Evolutionary conservation across 345 rosid genomes (phyloP).

Genomic region (Microthlaspi erraticum): DNA sequence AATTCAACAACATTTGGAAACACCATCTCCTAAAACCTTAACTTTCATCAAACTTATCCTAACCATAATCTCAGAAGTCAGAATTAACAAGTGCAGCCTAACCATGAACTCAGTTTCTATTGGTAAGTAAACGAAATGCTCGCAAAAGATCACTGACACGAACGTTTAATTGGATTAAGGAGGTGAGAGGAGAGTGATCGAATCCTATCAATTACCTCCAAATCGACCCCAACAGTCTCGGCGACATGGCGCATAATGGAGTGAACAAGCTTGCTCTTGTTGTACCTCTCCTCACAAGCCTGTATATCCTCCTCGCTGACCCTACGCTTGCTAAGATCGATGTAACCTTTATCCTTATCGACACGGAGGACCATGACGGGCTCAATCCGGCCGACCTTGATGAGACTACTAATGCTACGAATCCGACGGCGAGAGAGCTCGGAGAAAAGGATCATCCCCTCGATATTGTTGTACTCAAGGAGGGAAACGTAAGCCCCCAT

Average conservation of each 20-base stretch:
- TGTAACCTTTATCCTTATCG: conserved; percentile 94
- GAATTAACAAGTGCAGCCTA: background rate
- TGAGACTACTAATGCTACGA: conserved; percentile 91
- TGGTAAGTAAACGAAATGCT: too few species aligned
- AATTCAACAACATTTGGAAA: too few species aligned
- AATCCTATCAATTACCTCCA: conserved; percentile 62
- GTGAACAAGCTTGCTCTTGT: conserved; percentile 99
- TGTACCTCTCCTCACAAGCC: conserved; percentile 94
- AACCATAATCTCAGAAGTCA: background rate
- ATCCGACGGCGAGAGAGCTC: conserved; percentile 98
- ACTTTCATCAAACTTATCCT: background rate
- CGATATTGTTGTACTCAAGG: conserved; percentile 95
- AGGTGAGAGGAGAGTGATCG: background rate
- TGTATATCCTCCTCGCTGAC: conserved; percentile 95
- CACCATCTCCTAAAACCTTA: background rate
- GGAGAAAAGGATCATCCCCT: conserved; percentile 91
- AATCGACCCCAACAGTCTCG: conserved; percentile 82
- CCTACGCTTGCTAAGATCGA: conserved; percentile 93
- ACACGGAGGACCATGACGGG: conserved; percentile 99
- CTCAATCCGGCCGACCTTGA: conserved; percentile 95
- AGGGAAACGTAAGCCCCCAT: conserved; percentile 97
- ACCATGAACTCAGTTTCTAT: too few species aligned
- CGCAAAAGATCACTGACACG: too few species aligned
- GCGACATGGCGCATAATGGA: conserved; percentile 98
- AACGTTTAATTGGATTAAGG: background rate